Evolutionary conservation across 495 filamentous ascomycete genomes (phyloP).

Genomic region (Penicillium simplicissimum): DNA sequence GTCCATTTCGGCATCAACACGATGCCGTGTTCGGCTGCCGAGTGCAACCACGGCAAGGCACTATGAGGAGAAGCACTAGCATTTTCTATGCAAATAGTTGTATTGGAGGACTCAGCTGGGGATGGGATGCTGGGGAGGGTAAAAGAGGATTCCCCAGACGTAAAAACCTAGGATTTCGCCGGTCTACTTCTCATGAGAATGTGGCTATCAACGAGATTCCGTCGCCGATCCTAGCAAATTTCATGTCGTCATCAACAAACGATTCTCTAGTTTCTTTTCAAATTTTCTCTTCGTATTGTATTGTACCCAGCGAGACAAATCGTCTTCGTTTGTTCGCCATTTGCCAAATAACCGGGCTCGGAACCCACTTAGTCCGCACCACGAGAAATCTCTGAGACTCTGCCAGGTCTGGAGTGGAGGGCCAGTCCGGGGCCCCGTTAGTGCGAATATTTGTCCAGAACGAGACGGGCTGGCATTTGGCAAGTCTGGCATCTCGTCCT

Average conservation of each 20-base stretch:
- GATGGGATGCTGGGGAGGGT: background rate
- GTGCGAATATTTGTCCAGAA: conserved; percentile 27
- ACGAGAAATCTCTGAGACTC: conserved; percentile 12
- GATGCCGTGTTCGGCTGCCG: conserved; percentile 1
- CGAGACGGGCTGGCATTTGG: conserved; percentile 12
- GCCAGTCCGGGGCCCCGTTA: conserved; percentile 31
- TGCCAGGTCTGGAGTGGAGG: background rate
- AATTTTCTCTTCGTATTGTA: background rate
- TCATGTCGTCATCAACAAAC: background rate
- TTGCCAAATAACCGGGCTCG: conserved; percentile 9
- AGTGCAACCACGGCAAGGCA: background rate
- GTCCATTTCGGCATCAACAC: conserved; percentile 1
- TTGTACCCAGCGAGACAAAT: background rate
- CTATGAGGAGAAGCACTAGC: background rate
- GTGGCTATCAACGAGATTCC: too few relatives aligned
- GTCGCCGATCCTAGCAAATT: background rate
- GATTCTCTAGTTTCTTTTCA: background rate
- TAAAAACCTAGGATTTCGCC: background rate
- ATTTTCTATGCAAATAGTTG: background rate
- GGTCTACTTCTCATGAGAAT: background rate
- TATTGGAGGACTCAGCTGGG: background rate
- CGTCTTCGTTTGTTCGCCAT: background rate
- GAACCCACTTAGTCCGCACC: conserved; percentile 1
- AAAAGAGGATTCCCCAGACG: background rate
- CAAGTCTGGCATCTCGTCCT: conserved; percentile 7